Evolutionary conservation across 1,139 yeast genomes (phyloP), one percentile per base, ranked within the genome.

Genomic region (Yamadazyma mexicana): DNA sequence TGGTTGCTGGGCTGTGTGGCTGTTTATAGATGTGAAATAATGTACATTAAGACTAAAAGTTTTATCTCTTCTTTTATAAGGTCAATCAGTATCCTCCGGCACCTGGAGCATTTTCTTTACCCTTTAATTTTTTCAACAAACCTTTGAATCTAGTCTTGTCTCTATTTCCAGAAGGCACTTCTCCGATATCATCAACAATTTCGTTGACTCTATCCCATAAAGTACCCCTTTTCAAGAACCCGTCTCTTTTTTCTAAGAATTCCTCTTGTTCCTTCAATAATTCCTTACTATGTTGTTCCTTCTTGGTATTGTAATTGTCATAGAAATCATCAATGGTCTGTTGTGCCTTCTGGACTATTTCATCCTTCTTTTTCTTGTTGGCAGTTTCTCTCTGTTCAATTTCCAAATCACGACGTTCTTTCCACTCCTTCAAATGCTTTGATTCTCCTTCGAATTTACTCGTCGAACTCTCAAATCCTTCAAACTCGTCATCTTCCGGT

Each of bases 311-410:
- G 73, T 94, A 94, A 58, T 84, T 85, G 52, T 89, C 96, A 64
- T 94, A 94, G 65, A 92, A 92, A 51, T 87, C 96, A 61, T 92
- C 97, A 55, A 91, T 82, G 39, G 92, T 83, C 58, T 81, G 80
- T 55, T 82, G 79, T n/a, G 98, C 98, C 48, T 83, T 83, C 36
- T 78, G 75, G 41, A 84, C 75, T 44, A 88, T 75, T 46, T 83
- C 91, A 34, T 73, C 70, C 59, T 86, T 80, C 59, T 81, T 87
- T 50, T 77, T 70, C 15, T 69, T 69, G 51, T 87, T 84, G 48
- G 79, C 79, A 49, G 77, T 82, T 58, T 94, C 98, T 59, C 96
- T 80, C 57, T 87, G 81, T 42, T 76, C 73, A 48, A 94, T 84
- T 59, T 91, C 97, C 46, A 83, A 72, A 40, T 82, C 87, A 56